Evolutionary conservation across 495 filamentous ascomycete genomes (phyloP).

Genomic region (Amniculicola lignicola): DNA sequence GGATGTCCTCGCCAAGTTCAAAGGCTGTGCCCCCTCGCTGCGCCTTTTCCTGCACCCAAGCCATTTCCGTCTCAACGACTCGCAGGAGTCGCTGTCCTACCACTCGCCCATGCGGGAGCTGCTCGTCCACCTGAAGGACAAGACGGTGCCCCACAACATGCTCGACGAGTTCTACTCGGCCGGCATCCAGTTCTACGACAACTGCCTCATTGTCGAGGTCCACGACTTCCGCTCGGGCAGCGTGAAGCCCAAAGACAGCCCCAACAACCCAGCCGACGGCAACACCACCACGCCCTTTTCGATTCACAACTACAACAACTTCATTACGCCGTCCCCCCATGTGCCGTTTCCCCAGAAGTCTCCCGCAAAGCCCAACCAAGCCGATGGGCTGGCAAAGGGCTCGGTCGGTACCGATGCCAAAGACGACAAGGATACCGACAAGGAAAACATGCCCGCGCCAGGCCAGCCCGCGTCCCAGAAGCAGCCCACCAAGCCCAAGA

Average conservation of each 20-base stretch:
- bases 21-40: constrained; percentile 71
- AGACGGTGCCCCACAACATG: constrained; percentile 71
- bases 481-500: constrained; percentile 49
- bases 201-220: constrained; percentile 89
- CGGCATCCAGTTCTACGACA: constrained; percentile 86
- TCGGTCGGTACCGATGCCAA: constrained; percentile 36
- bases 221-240: constrained; percentile 74
- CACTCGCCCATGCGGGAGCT: constrained; percentile 85
- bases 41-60: constrained; percentile 79
- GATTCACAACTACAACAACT: constrained; percentile 84
- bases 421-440: constrained; percentile 42
- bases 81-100: constrained; percentile 87
- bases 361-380: constrained; percentile 40
- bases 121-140: constrained; percentile 67
- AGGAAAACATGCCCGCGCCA: constrained; percentile 53
- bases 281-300: constrained; percentile 68
- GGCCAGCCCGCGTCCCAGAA: constrained; percentile 49
- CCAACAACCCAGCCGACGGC: constrained; percentile 53
- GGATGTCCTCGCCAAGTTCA: constrained; percentile 81
- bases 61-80: constrained; percentile 90
- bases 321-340: constrained; percentile 82
- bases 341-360: constrained; percentile 69
- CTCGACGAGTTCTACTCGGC: constrained; percentile 63
- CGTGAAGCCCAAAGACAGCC: constrained; percentile 48
- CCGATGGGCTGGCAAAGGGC: constrained; percentile 30